Base-by-base conservation (phyloP, 2,329 filamentous ascomycete species). In the Camillea tinctor region DNA sequence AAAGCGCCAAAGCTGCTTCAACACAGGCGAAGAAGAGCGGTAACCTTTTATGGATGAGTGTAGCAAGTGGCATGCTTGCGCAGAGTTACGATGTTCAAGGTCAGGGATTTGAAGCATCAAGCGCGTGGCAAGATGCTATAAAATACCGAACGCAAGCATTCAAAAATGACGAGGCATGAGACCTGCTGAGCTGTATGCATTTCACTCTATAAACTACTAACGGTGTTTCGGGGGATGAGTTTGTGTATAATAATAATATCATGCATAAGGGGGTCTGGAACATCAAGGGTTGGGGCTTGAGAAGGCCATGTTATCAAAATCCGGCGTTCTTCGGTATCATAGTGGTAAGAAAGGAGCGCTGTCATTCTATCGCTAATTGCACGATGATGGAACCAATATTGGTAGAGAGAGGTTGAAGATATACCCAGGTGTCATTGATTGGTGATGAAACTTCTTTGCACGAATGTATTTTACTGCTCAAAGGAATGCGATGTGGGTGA, bases 21-120 rank as follows among this genome's bases (percentile, higher is more conserved):
- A 83, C 83, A 50, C 88, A 91, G 77, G 88, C 89, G 4, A 83
- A 84, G 64, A 85, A 85, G 71, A 89, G 87, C 66, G 88, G 88
- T 21, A 91, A 91, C 70, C 79, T 86, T 17, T 75, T 93, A 55
- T 93, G 90, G 90, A 88, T 88, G 77, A 93, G 89, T 69, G 92
- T 96, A 7, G 89, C 90, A 1, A 88, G 91, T 65, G 89, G 89
- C 21, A 89, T 95, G 84, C 80, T 94, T 53, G 88, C 88, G 1
- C 86, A 92, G 68, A 91, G 88, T 21, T 84, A 89, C 64, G 90
- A 92, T 67, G 83, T 90, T 58, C 86, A 91, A 69, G 91, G 91
- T 21, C 86, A 89, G 67, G 73, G 72, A 13, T 75, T 75, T 3
- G 82, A 88, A 63, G 84, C 84, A n/a, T 80, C 82, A 66, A 83